Base-by-base conservation (phyloP, 1,284 basidiomycete genomes). In the Wolfiporia cocos region DNA sequence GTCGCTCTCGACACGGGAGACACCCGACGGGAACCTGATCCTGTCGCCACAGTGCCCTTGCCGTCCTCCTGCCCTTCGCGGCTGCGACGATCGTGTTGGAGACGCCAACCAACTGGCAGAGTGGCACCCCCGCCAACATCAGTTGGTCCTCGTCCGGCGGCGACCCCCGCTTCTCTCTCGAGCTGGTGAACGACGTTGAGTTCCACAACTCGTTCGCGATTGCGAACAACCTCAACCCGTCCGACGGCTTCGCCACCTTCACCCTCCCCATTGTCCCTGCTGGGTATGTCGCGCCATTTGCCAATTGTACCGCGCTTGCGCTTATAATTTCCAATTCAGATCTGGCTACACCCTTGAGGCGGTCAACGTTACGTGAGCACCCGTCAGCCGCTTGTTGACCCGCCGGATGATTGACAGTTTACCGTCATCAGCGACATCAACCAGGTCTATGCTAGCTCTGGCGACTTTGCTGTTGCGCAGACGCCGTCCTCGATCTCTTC, bases 181-280 rank as follows among this genome's bases (percentile, higher is more conserved):
- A 69, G 50, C 58, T 85, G 37, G 40, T 51, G 37, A 79, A 81
- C 59, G 21, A 50, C n/a, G 14, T 50, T 0, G n/a, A 33, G 0
- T 82, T 85, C 70, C 62, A 80, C 59, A 62, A 74, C 46, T 46
- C 67, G 0, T 74, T 74, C 38, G 81, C 74, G 31, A 67, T 86
- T 42, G 74, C 68, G 10, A 82, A 76, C 67, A 81, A 77, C 48
- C 63, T 86, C 1, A 51, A 64, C 18, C 67, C 74, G 1, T 37
- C 61, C 1, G 12, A 44, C 0, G 63, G 67, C 4, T 35, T 54
- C 3, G 0, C 75, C 3, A 66, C 61, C 0, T 32, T 86, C 19
- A 39, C 46, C 0, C 52, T 84, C 11, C 80, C 80, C 9, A 46
- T 66, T 22, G 70, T 86, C n/a, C 71, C 71, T 2, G 49, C 47